Conservation (phyloP, 2,329 filamentous ascomycete genomes). For the Corynespora cassiicola region DNA sequence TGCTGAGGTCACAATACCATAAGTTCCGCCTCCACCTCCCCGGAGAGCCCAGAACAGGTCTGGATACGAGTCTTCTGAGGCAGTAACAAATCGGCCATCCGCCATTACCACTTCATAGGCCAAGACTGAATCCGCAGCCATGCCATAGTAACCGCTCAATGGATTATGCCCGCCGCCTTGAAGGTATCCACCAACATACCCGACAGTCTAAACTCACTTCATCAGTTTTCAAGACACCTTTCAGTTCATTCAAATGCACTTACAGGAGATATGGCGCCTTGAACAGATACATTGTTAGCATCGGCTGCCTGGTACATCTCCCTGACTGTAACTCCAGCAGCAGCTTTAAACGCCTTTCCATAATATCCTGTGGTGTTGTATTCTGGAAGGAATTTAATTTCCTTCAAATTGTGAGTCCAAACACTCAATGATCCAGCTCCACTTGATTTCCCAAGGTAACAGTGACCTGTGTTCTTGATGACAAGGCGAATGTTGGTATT, state of each 20-base stretch:
- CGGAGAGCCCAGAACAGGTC: slow-evolving; percentile 31
- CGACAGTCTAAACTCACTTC: slow-evolving; percentile 35
- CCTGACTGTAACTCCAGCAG: slow-evolving; percentile 27
- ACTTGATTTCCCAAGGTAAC: slow-evolving; percentile 27
- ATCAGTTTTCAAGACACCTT: slow-evolving; percentile 44
- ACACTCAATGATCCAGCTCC: slow-evolving; percentile 31
- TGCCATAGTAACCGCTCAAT: slow-evolving; percentile 20
- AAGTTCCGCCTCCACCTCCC: slow-evolving; percentile 24
- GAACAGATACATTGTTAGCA: slow-evolving; percentile 28
- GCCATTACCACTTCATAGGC: slow-evolving; percentile 31
- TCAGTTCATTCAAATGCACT: slow-evolving; percentile 15
- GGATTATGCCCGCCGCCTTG: slow-evolving; percentile 32
- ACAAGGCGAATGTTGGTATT: slow-evolving; percentile 23
- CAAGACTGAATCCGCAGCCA: slow-evolving; percentile 32
- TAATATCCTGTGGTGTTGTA: slow-evolving; percentile 18
- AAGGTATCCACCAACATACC: slow-evolving; percentile 20
- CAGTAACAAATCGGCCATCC: slow-evolving; percentile 27
- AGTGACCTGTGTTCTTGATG: slow-evolving; percentile 29
- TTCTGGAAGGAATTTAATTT: slow-evolving; percentile 14
- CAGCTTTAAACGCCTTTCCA: slow-evolving; percentile 30
- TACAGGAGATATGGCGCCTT: slow-evolving; percentile 18
- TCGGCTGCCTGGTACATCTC: slow-evolving; percentile 27
- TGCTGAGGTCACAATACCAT: slow-evolving; percentile 17
- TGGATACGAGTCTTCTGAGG: slow-evolving; percentile 19
- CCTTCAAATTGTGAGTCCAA: slow-evolving; percentile 39